Base-by-base conservation (phyloP, 1,139 yeast genomes). In the Geotrichum restrictum region DNA sequence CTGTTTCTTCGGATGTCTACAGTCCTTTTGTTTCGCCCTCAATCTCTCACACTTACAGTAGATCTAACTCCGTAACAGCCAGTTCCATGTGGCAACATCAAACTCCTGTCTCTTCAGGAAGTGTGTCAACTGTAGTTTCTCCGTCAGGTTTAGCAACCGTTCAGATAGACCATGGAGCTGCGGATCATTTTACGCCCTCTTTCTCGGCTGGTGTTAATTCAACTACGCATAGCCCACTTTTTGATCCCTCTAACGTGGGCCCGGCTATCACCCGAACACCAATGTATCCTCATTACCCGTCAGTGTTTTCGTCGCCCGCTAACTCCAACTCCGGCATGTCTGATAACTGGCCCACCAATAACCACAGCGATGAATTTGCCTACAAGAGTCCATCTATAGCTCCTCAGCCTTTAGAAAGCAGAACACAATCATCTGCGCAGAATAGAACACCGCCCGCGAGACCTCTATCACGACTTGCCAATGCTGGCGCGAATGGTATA, bases 291-390 rank as follows among this genome's bases (percentile, higher is more conserved):
- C 39, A 46, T 21, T 50, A 45, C 45, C 22, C 50, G 27, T 45
- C 55, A 18, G 55, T 54, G 34, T 41, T 48, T 29, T 37, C 53
- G 22, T 48, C 56, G 13, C 56, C 56, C 18, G 52, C 51, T 1
- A 49, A 44, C 31, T 48, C 55, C 6, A 24, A 46, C n/a, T 41
- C 49, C 13, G 53, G 46, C 19, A 31, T 50, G 18, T 48, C 51
- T 27, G 53, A 38, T 14, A 38, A 22, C 16, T 52, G 54, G 51
- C 31, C 42, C 3, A 18, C 42, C 14, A 8, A n/a, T 8, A 13
- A 18, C 14, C 42, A 24, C 19, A 48, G 16, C 14, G 49, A 44
- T 44, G 51, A 43, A 29, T 40, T 24, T 27, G 44, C 36, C 18
- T 56, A 52, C 33, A 41, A 27, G 21, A 50, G 53, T 34, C 56